Conservation (phyloP, 2,329 filamentous ascomycete species). For the Penicillium sp. region DNA sequence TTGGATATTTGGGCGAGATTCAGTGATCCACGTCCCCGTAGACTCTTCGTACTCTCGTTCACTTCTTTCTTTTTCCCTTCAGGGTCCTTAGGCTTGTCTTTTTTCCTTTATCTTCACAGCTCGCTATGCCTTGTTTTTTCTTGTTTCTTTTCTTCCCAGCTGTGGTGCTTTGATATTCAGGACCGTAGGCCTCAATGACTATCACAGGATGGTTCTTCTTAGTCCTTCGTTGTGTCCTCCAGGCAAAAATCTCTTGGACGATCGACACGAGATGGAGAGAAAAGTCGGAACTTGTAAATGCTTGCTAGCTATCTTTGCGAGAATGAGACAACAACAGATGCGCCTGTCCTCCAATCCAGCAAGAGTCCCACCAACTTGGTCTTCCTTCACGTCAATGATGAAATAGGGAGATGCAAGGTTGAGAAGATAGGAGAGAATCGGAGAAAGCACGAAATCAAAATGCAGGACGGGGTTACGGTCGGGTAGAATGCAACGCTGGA, state of each 20-base stretch:
- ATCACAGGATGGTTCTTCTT: conserved; percentile 23
- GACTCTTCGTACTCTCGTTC: conserved; percentile 1
- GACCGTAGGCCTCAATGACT: conserved; percentile 6
- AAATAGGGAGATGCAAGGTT: conserved; percentile 4
- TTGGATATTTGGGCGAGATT: neutral
- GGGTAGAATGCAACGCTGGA: conserved; percentile 8
- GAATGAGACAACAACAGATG: conserved; percentile 38
- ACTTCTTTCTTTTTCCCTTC: conserved; percentile 3
- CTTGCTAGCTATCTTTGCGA: conserved; percentile 44
- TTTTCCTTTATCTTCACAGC: neutral
- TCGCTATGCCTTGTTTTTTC: conserved; percentile 4
- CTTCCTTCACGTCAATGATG: conserved; percentile 17
- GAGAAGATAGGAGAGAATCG: neutral
- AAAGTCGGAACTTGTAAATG: conserved; percentile 42
- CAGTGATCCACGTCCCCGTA: neutral
- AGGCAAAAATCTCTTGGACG: conserved; percentile 25
- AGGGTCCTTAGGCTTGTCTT: conserved; percentile 2
- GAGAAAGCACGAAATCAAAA: neutral
- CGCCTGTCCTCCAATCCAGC: conserved; percentile 29
- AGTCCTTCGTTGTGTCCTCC: conserved; percentile 24
- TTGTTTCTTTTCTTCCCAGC: conserved; percentile 13
- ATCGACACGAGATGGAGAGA: conserved; percentile 33
- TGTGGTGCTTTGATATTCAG: conserved; percentile 13
- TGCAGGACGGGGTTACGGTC: conserved; percentile 6
- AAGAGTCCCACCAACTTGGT: conserved; percentile 23